These are phyloP conservation scores for Luffa acutangula DNA, from an alignment of 306 rosid species.

Conservation along the genomic window DNA sequence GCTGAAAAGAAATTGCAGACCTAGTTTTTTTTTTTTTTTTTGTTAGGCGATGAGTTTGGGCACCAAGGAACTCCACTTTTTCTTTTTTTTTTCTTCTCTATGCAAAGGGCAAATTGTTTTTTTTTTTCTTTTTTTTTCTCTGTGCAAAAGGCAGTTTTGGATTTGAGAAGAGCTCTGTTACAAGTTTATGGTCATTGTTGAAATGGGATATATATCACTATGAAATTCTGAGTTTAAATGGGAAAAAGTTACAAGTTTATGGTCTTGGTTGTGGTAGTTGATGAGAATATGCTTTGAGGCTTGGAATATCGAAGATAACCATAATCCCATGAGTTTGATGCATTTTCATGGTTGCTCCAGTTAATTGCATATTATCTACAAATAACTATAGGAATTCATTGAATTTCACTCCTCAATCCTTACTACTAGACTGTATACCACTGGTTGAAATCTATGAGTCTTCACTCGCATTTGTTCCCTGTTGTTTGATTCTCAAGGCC, in stretches of 20 bases:
- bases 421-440: neutral
- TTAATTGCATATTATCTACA: too few relatives aligned
- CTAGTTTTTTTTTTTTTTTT: too few relatives aligned
- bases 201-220: too few relatives aligned
- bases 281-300: neutral
- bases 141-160: too few relatives aligned
- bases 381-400: neutral
- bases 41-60: too few relatives aligned
- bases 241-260: neutral
- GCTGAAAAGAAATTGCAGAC: too few relatives aligned
- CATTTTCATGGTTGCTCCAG: neutral
- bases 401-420: neutral
- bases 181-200: too few relatives aligned
- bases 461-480: neutral
- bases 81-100: too few relatives aligned
- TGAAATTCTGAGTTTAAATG: neutral
- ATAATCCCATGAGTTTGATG: neutral
- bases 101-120: too few relatives aligned
- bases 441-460: neutral
- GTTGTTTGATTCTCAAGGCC: neutral
- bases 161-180: too few relatives aligned
- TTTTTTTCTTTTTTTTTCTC: too few relatives aligned
- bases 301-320: neutral
- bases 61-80: too few relatives aligned
- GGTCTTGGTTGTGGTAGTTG: neutral